phyloP scores from a whole-genome alignment of 495 filamentous ascomycete genomes.

The Annulohypoxylon bovei region DNA sequence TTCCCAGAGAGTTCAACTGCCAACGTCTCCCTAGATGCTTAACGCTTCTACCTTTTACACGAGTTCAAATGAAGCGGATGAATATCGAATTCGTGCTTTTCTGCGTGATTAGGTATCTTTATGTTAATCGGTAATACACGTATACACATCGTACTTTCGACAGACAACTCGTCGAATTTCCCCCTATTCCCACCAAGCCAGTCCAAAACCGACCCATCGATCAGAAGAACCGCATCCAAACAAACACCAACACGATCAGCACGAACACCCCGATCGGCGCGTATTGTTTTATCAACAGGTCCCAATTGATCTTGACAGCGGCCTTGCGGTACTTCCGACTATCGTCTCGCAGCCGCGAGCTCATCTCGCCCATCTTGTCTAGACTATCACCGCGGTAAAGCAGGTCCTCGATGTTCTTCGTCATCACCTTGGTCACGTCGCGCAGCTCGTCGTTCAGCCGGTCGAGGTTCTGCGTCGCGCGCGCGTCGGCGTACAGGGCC shows the following conservation, averaged over 20 bases:
- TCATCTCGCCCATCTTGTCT: constrained; percentile 97
- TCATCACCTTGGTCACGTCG: constrained; percentile 99
- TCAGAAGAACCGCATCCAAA: constrained; percentile 94
- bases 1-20: background rate
- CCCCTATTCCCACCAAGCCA: background rate
- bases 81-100: constrained; percentile 7
- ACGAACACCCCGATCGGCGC: constrained; percentile 84
- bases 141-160: constrained; percentile 30
- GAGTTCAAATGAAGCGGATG: constrained; percentile 9
- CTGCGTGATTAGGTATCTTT: constrained; percentile 21
- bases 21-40: background rate
- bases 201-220: background rate
- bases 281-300: constrained; percentile 95
- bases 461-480: constrained; percentile 86
- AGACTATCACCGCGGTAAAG: constrained; percentile 94
- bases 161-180: background rate
- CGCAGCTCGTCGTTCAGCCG: constrained; percentile 93
- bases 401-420: constrained; percentile 99
- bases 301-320: constrained; percentile 98
- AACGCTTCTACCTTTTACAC: background rate
- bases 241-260: constrained; percentile 81
- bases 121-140: constrained; percentile 28
- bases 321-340: constrained; percentile 92
- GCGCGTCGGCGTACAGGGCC: constrained; percentile 91
- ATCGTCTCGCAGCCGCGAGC: constrained; percentile 84